Base-by-base conservation (phyloP, 176 grass and related monocot genomes). In the Rhipidocladum racemiflorum region DNA sequence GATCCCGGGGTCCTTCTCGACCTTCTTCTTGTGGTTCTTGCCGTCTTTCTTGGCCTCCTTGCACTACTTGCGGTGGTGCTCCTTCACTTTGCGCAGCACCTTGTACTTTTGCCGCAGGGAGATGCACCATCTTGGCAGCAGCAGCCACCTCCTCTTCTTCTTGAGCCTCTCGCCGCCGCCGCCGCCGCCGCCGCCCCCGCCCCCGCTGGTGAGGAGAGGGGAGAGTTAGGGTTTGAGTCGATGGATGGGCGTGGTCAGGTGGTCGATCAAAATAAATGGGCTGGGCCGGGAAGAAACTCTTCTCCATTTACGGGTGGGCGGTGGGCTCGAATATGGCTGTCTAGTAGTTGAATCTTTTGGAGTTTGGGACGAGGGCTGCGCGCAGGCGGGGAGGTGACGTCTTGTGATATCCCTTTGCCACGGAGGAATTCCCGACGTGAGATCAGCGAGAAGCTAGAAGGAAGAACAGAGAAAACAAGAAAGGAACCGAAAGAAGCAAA, bases 1-100 rank as follows among this genome's bases (percentile, higher is more conserved):
- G 78, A 99, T 99, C 6, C 92, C 92, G 15, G 96, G 96, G 79
- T 99, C 96, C 82, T 99, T 99, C 85, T 98, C 96, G 34, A 95
- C 82, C 89, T 93, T 99, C 57, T 89, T 90, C 71, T 82, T 82
- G 72, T 89, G 87, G 68, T 69, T 91, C 76, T 54, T 90, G 76
- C 89, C 90, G 6, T 92, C 96, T 87, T 99, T 99, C 91, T 77
- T 94, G 56, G 94, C 94, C 61, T 94, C 96, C 85, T 99, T 99
- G 55, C 83, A 83, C 92, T 99, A 95, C 80, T 85, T 95, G 83
- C 91, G 95, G 92, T 99, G 96, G 84, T 94, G 92, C 80, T 95
- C 92, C 82, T 95, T 93, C 56, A 99, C 96, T 85, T 91, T 95
- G 84, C 78, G 88, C 17, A 95, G 61, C 76, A 99, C 87, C 91